A percentile compares a stretch with the other conserved stretches of the same genome.
Evolutionary conservation across 2,329 filamentous ascomycete species (phyloP).

Genomic region (Phaeophleospora eucalypticola): DNA sequence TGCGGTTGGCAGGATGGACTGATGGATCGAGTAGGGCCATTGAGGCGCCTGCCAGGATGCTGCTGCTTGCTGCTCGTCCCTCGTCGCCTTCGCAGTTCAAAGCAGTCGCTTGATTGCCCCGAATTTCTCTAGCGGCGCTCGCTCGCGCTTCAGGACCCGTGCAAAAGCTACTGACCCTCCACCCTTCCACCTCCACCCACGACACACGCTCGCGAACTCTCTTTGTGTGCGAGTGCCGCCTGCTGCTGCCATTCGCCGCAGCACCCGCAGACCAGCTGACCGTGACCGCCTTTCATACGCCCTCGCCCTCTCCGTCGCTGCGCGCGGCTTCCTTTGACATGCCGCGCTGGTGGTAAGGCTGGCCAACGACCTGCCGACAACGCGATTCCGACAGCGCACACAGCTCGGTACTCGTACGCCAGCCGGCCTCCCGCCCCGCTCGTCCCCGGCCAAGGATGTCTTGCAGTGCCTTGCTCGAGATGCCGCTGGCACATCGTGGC

Average conservation of each 20-base stretch:
- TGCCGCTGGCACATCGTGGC: background rate
- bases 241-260: background rate
- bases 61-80: too few species aligned
- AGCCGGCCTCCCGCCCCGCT: background rate
- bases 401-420: background rate
- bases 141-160: too few species aligned
- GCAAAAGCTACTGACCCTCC: too few species aligned
- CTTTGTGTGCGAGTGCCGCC: background rate
- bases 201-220: too few species aligned
- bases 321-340: background rate
- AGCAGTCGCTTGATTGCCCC: too few species aligned
- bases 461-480: background rate
- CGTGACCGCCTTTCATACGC: background rate
- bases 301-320: background rate
- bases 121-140: too few species aligned
- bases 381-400: background rate
- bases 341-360: background rate
- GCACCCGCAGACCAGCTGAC: background rate
- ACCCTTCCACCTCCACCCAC: too few species aligned
- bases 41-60: too few species aligned
- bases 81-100: too few species aligned
- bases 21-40: too few species aligned
- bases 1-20: too few species aligned
- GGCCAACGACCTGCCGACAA: background rate
- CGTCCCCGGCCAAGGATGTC: background rate